Percentiles rank a stretch among this genome's conserved stretches.
Evolutionary conservation across 441 rosid species (phyloP).

Genomic region (Arabidopsis lyrata): DNA sequence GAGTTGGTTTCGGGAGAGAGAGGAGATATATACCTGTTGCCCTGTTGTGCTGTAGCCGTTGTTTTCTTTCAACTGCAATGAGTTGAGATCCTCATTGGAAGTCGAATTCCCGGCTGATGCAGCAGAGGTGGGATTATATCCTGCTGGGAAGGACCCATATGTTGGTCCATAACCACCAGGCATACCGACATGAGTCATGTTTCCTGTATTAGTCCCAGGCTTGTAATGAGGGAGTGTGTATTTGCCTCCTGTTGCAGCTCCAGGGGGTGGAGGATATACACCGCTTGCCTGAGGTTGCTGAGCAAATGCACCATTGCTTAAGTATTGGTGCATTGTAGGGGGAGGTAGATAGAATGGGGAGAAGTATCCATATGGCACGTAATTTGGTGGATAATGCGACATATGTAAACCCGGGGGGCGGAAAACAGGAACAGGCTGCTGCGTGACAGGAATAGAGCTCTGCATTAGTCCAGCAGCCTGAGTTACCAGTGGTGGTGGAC

Average conservation of each 20-base stretch:
- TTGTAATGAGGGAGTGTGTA: conserved; percentile 82
- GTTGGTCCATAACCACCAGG: conserved; percentile 76
- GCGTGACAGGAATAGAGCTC: conserved; percentile 78
- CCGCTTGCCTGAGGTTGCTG: conserved; percentile 86
- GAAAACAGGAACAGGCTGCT: conserved; percentile 83
- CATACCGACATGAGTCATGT: conserved; percentile 73
- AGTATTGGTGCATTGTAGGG: conserved; percentile 78
- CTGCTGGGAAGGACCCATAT: conserved; percentile 78
- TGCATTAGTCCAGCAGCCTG: conserved; percentile 87
- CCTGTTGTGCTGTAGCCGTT: conserved; percentile 76
- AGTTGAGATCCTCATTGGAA: conserved; percentile 72
- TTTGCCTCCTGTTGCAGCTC: conserved; percentile 75
- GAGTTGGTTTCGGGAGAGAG: conserved; percentile 5
- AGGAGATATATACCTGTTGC: conserved; percentile 73
- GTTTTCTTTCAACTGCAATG: conserved; percentile 84
- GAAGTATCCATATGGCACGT: conserved; percentile 81
- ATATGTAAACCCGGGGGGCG: conserved; percentile 84
- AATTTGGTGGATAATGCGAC: conserved; percentile 88
- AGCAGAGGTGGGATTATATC: conserved; percentile 73
- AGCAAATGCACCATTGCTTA: conserved; percentile 78
- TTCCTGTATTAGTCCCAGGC: conserved; percentile 77
- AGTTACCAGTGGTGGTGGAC: conserved; percentile 74
- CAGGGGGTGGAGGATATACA: conserved; percentile 81
- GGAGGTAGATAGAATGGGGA: conserved; percentile 81
- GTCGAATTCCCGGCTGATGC: conserved; percentile 73